A percentile compares a stretch with the other conserved stretches of the same genome.
phyloP scores from a whole-genome alignment of 2,329 filamentous ascomycete species.

The Leptoxyphium fumago region DNA sequence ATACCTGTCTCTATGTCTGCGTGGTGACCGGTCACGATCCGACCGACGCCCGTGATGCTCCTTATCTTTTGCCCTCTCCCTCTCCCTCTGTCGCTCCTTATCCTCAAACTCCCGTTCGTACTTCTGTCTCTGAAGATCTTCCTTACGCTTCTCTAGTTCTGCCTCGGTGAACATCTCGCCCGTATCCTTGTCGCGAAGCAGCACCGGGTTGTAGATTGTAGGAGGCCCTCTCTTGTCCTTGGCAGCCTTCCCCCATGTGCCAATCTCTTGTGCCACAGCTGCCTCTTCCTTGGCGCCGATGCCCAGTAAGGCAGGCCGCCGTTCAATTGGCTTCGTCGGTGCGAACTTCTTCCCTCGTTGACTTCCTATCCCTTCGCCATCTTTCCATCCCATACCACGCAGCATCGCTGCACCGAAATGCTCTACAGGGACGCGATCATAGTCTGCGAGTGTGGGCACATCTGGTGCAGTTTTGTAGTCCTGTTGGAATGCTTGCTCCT shows the following conservation, averaged over 20 bases:
- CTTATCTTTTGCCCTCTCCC: slow-evolving; percentile 16
- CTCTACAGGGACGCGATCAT: slow-evolving; percentile 78
- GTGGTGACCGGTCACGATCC: not conserved
- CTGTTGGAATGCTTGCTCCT: slow-evolving; percentile 22
- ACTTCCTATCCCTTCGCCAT: slow-evolving; percentile 44
- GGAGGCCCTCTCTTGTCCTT: slow-evolving; percentile 39
- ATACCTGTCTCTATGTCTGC: slow-evolving; percentile 1
- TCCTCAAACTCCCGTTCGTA: slow-evolving; percentile 26
- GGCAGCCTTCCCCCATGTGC: slow-evolving; percentile 58
- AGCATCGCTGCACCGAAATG: slow-evolving; percentile 86
- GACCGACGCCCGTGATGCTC: slow-evolving; percentile 13
- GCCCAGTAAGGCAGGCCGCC: slow-evolving; percentile 67
- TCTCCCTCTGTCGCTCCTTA: slow-evolving; percentile 24
- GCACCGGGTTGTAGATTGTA: slow-evolving; percentile 47
- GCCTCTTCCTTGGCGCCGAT: slow-evolving; percentile 73
- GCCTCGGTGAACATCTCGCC: slow-evolving; percentile 49
- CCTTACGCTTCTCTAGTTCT: slow-evolving; percentile 34
- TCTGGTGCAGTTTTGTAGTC: slow-evolving; percentile 62
- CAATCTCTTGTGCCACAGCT: slow-evolving; percentile 52
- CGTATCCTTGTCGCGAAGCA: slow-evolving; percentile 46
- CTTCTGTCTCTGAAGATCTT: slow-evolving; percentile 34
- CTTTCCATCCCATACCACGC: slow-evolving; percentile 91
- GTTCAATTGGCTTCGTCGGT: slow-evolving; percentile 51
- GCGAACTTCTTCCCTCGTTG: slow-evolving; percentile 26
- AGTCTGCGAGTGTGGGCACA: slow-evolving; percentile 64